Evolutionary conservation across 495 filamentous ascomycete genomes (phyloP).

Genomic region (Achaetomiella virescens): DNA sequence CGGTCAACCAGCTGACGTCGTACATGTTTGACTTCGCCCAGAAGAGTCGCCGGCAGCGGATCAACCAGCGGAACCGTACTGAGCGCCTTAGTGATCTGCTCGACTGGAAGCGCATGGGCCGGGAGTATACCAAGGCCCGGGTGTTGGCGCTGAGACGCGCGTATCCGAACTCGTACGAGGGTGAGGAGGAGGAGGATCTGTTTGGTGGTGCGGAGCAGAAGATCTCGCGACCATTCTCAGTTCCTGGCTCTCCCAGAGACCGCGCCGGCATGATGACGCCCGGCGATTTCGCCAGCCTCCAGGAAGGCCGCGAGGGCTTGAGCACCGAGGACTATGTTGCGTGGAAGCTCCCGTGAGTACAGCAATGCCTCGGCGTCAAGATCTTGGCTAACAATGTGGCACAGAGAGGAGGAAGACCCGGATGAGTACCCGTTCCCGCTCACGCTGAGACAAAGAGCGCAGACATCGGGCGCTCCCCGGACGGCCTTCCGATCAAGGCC

Average conservation of each 20-base stretch:
- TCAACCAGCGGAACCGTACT: constrained; percentile 98
- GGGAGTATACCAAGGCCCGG: constrained; percentile 97
- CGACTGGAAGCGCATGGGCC: constrained; percentile 98
- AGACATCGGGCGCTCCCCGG: constrained; percentile 34
- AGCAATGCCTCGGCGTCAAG: neutral
- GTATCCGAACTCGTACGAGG: constrained; percentile 78
- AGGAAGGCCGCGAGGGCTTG: constrained; percentile 88
- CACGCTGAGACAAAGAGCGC: constrained; percentile 55
- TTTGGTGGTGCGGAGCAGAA: constrained; percentile 87
- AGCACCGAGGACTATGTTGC: constrained; percentile 96
- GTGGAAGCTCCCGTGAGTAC: constrained; percentile 92
- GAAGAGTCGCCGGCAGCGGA: constrained; percentile 91
- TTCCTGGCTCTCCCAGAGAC: constrained; percentile 85
- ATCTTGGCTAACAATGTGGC: constrained; percentile 7
- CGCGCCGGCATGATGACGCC: constrained; percentile 98
- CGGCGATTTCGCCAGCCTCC: constrained; percentile 91
- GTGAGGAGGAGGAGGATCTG: constrained; percentile 69
- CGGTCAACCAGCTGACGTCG: constrained; percentile 85
- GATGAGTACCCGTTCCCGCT: constrained; percentile 93
- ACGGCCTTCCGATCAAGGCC: constrained; percentile 34
- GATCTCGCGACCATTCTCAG: constrained; percentile 86
- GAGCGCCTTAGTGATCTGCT: constrained; percentile 90
- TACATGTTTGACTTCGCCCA: constrained; percentile 94
- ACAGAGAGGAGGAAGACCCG: constrained; percentile 87
- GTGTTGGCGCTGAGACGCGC: constrained; percentile 88